Evolutionary conservation across 2,329 filamentous ascomycete species (phyloP).

Genomic region (Amesomyces nigricolor): DNA sequence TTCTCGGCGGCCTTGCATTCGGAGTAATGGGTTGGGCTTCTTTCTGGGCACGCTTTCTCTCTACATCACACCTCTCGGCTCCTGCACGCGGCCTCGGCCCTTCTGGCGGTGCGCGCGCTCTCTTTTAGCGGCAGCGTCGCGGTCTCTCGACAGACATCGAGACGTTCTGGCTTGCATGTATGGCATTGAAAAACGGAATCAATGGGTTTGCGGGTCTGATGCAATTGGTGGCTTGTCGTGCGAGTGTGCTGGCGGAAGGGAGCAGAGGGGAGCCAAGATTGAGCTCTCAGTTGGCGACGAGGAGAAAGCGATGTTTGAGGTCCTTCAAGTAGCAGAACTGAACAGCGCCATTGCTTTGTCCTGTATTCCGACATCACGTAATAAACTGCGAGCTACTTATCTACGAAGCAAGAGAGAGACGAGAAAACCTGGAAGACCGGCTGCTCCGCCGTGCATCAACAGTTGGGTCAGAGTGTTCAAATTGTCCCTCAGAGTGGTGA

Average conservation of each 20-base stretch:
- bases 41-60: constrained; percentile 31
- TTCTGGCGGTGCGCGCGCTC: constrained; percentile 7
- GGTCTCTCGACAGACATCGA: constrained; percentile 25
- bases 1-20: constrained; percentile 44
- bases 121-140: constrained; percentile 17
- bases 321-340: too few relatives aligned
- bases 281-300: neutral
- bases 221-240: constrained; percentile 12
- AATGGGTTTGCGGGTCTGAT: constrained; percentile 33
- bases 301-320: neutral
- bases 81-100: constrained; percentile 22
- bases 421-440: constrained; percentile 19
- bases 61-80: constrained; percentile 22
- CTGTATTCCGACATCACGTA: too few relatives aligned
- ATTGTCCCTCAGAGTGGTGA: constrained; percentile 62
- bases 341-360: too few relatives aligned
- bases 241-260: neutral
- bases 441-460: constrained; percentile 31
- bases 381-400: neutral
- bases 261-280: neutral
- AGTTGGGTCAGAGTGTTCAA: constrained; percentile 59
- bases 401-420: constrained; percentile 20
- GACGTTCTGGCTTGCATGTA: constrained; percentile 43
- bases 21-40: constrained; percentile 56
- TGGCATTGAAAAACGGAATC: constrained; percentile 50